Conservation (phyloP, 2,329 filamentous ascomycete genomes). For the Colletotrichum echinochloae region DNA sequence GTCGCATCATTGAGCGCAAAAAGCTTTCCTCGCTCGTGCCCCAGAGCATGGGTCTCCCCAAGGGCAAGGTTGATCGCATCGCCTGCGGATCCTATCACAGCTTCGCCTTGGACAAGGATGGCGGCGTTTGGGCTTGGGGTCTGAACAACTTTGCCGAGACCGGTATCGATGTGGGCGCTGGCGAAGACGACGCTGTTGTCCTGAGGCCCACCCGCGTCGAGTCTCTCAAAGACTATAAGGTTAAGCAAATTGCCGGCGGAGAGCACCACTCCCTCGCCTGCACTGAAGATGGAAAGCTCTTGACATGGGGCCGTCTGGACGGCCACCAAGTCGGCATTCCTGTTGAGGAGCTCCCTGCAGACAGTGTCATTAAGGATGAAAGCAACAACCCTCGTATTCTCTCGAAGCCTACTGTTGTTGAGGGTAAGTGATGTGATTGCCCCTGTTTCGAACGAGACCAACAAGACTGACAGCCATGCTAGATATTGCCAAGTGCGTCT, state of each 20-base stretch:
- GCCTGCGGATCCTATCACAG: conserved; percentile 82
- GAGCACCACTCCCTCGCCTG: conserved; percentile 80
- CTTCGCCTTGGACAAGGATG: conserved; percentile 80
- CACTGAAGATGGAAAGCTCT: conserved; percentile 66
- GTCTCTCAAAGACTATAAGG: conserved; percentile 71
- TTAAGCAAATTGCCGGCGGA: conserved; percentile 75
- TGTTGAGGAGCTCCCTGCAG: conserved; percentile 64
- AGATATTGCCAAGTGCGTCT: conserved; percentile 66
- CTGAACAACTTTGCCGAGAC: conserved; percentile 90
- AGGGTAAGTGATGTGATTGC: conserved; percentile 58
- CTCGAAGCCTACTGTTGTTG: conserved; percentile 71
- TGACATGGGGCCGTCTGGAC: conserved; percentile 71
- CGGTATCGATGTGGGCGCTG: conserved; percentile 69
- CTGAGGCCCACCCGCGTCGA: conserved; percentile 77
- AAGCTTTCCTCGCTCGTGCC: conserved; percentile 71
- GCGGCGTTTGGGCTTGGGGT: conserved; percentile 83
- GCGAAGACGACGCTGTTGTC: conserved; percentile 77
- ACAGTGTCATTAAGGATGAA: conserved; percentile 73
- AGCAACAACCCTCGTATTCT: conserved; percentile 77
- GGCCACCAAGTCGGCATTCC: conserved; percentile 69
- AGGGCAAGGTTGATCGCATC: conserved; percentile 75
- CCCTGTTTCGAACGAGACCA: neutral
- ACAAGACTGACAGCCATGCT: conserved; percentile 30
- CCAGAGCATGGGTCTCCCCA: conserved; percentile 71
- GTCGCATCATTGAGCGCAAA: conserved; percentile 70